Evolutionary conservation across 2,329 filamentous ascomycete species (phyloP), one percentile per base, ranked within the genome.

Genomic region (Neonectria coccinea): DNA sequence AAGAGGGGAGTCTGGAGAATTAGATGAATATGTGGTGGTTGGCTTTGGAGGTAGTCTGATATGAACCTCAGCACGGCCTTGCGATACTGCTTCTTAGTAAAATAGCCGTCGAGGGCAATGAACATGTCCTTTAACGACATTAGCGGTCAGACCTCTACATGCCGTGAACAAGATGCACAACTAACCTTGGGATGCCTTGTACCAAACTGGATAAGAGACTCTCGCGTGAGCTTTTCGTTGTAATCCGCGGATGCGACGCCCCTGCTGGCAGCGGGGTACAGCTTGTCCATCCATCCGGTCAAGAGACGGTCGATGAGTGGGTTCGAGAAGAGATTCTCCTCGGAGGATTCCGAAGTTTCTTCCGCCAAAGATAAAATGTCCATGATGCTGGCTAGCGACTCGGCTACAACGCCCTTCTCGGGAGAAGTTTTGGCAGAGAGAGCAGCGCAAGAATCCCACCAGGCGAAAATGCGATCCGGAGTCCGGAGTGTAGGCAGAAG

Each of bases 11-110:
- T 94, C 68, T 93, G 86, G 5, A 92, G 79, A 39, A 94, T 87
- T 45, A 90, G 84, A 74, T 96, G 88, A 2, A 96, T 83, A 78
- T 94, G 92, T 5, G 92, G 92, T n/a, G 92, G 91, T 69, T 93
- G 90, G 63, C 88, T 86, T 67, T 90, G 87, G 41, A 96, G 86
- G 68, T 93, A 94, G 48, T 90, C 87, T 73, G 88, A 89, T 16
- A 96, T 81, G 11, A 96, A 83, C 18, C 86, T 86, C 31, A 94
- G 78, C 9, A 88, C 85, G 65, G 88, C 86, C 59, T 89, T 84
- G 20, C 92, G 88, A 64, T 88, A 86, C 20, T 88, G 84, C 66
- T 84, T 88, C 66, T 88, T 87, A 27, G 90, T 81, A 64, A 96
- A 85, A 66, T 89, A 89, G 48, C 83, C 82, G 73, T 94, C 86